Base-by-base conservation (phyloP, 768 basidiomycete species). In the Lentinula edodes region DNA sequence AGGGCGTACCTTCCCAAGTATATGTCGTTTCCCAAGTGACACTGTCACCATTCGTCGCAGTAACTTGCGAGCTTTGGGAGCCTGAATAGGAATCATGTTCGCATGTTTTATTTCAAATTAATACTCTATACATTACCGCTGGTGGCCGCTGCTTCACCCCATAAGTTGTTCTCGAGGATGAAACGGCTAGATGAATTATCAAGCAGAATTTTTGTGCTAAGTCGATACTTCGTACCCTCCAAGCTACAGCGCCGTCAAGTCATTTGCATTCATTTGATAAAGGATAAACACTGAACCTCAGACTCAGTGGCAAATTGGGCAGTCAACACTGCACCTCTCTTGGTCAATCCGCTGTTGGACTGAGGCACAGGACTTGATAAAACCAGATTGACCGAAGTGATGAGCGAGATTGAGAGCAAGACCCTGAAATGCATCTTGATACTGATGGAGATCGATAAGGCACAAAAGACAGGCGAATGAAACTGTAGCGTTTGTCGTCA, bases 11-110 rank as follows among this genome's bases (percentile, higher is more conserved):
- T 35, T 64, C 59, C 73, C 73, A 74, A 50, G 54, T 71, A 61
- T 74, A 74, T 15, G 68, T 73, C 4, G 73, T 74, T 48, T 70
- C 64, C 73, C 73, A 74, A 36, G 71, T 64, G 20, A 73, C 64
- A 15, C 64, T 58, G 52, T 71, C 69, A 3, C 71, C 71, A 52
- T 63, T 70, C 16, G 67, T 67, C 3, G 68, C 61, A 28, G 69
- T 70, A 3, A 66, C 71, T 48, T 74, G 73, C 15, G 73, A 69
- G 42, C 57, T 72, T 48, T 74, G 73, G 10, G 67, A 72, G 12
- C 73, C 73, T 73, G 12, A 39, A 39, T 6, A 1, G 4, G 38
- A 39, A 39, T 8, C 38, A 39, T 13, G 13, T 39, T 39, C 7
- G 38, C 38, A 39, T 23, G n/a, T 51, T 32, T 2, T 18, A 51